A percentile compares a stretch with the other conserved stretches of the same genome.
Evolutionary conservation across 202 grass and related monocot species (phyloP).

Genomic region (Bolboschoenoplectus hybrid): DNA sequence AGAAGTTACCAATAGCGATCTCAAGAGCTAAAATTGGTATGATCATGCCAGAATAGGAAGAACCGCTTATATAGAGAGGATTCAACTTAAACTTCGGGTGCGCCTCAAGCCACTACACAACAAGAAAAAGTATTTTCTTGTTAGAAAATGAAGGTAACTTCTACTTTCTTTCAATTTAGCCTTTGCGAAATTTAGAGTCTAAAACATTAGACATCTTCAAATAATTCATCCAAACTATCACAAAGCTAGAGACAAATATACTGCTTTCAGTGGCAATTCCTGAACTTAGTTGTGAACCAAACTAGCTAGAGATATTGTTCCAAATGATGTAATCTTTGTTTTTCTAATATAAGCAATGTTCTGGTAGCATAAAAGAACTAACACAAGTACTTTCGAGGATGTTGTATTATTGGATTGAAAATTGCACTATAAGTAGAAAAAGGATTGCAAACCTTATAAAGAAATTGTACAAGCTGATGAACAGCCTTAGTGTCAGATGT

Average conservation of each 20-base stretch:
- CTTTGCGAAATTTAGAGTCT: neutral
- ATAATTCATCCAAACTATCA: neutral
- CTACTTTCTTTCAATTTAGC: neutral
- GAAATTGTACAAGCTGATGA: constrained; percentile 47
- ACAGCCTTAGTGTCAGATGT: constrained; percentile 53
- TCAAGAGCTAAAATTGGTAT: constrained; percentile 48
- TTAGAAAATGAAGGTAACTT: neutral
- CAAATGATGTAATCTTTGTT: neutral
- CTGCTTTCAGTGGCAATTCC: neutral
- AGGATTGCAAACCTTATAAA: constrained; percentile 44
- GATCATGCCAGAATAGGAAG: constrained; percentile 67
- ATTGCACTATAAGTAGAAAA: neutral
- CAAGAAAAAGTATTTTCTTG: neutral
- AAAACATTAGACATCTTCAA: neutral
- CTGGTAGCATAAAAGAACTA: neutral
- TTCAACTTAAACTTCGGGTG: constrained; percentile 59
- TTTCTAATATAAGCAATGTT: neutral
- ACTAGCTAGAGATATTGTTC: neutral
- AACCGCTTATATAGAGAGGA: constrained; percentile 64
- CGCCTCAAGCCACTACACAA: constrained; percentile 48
- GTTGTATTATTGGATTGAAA: neutral
- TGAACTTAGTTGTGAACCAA: neutral
- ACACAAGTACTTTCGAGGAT: neutral
- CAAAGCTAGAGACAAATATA: neutral
- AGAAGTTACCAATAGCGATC: constrained; percentile 39